These are phyloP conservation scores for Solanum peruvianum DNA, from an alignment of 257 asterid species.

Conservation along the genomic window DNA sequence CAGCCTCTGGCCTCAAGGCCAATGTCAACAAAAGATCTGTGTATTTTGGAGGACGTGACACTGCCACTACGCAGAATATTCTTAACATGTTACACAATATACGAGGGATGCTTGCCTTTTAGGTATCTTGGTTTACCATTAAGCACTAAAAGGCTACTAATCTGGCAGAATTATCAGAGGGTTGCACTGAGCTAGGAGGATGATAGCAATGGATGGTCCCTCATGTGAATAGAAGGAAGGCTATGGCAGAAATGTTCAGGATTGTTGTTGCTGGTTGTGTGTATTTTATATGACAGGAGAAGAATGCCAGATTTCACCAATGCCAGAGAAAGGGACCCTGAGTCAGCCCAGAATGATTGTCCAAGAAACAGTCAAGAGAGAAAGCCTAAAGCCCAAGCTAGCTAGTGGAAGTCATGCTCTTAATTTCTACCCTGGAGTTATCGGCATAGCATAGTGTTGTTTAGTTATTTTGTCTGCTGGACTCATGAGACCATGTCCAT, in stretches of 20 bases:
- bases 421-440: neutral
- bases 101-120: neutral
- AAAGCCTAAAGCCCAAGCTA: neutral
- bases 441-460: neutral
- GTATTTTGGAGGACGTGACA: neutral
- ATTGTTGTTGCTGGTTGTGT: neutral
- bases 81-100: neutral
- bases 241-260: neutral
- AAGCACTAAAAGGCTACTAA: neutral
- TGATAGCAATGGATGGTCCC: neutral
- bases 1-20: neutral
- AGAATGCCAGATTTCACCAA: neutral
- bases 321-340: neutral
- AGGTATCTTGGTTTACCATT: neutral
- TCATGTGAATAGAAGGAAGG: neutral
- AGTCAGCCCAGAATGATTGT: neutral
- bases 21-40: neutral
- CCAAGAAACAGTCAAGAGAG: neutral
- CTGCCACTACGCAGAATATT: neutral
- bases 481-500: neutral
- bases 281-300: neutral
- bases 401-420: neutral
- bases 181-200: neutral
- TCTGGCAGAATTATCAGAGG: neutral
- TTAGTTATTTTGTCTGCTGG: neutral